Evolutionary conservation across 768 basidiomycete species (phyloP), one percentile per base, ranked within the genome.

Genomic region (Suillus subluteus): DNA sequence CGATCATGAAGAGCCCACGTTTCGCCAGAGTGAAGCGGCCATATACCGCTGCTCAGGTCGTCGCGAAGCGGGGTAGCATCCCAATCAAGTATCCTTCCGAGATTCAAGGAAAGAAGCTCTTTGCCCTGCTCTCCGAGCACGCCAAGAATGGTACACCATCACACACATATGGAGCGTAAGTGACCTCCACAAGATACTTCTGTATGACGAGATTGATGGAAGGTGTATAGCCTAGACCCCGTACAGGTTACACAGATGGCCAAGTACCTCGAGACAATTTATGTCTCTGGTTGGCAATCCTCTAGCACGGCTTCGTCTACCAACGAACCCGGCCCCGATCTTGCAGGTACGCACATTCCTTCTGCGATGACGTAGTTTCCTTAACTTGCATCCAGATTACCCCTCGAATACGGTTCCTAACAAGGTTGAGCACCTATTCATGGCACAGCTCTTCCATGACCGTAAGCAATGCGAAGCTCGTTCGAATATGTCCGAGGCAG

Each of bases 201-300:
- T 44, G 15, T 54, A 32, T 35, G 65, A 32, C 56, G 41, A 15
- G 38, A 58, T 61, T 65, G 58, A 50, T 40, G 30, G 65, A 44
- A 64, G 38, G 62, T n/a, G 6, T 63, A n/a, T 71, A 98, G 97
- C 26, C 90, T 99, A 70, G 98, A 99, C 78, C 94, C 96, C 0
- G 95, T 99, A 7, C 98, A 99, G 79, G 87, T 98, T 59, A 98
- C 96, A 0, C 98, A 99, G 80, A 99, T 99, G 98, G 96, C 97
- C 32, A 94, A 93, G 76, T 94, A 98, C 78, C 91, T 99, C 71
- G 98, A 99, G 81, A 98, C 97, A 3, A 93, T 99, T 72, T 99
- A 99, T 75, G 94, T 99, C 65, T 99, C 98, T 9, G 98, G 98
- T 5, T 95, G 92, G 93, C 93, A 94, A 73, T 95, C 91, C 21